Evolutionary conservation across 495 filamentous ascomycete genomes (phyloP).

Genomic region (Cryomyces minteri): DNA sequence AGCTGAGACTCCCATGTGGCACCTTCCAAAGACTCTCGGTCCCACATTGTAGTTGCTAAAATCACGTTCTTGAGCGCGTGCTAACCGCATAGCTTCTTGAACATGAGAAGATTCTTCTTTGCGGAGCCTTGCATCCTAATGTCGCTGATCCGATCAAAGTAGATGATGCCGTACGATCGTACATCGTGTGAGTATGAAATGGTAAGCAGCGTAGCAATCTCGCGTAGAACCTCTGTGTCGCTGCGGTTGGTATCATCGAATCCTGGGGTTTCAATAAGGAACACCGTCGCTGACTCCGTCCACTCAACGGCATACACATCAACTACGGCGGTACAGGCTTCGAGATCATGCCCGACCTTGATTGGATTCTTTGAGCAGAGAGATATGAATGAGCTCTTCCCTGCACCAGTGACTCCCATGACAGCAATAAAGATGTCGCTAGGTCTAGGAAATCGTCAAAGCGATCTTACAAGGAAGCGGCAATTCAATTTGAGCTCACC

Average conservation of each 20-base stretch:
- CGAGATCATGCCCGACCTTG: too few relatives aligned
- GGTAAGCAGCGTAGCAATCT: conserved; percentile 17
- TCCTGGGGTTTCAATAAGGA: conserved; percentile 26
- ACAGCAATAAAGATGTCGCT: too few relatives aligned
- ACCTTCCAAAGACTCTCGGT: conserved; percentile 11
- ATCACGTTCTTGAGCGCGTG: conserved; percentile 1
- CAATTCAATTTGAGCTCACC: too few relatives aligned
- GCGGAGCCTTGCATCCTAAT: conserved; percentile 21
- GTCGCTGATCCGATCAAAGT: conserved; percentile 29
- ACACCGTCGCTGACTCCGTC: too few relatives aligned
- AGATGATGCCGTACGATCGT: conserved; percentile 20
- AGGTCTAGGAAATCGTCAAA: too few relatives aligned
- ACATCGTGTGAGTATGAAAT: conserved; percentile 6
- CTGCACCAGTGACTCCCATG: too few relatives aligned
- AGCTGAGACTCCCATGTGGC: conserved; percentile 21
- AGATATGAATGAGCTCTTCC: too few relatives aligned
- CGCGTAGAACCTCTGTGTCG: conserved; percentile 22
- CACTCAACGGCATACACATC: too few relatives aligned
- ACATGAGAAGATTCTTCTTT: conserved; percentile 23
- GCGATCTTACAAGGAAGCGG: too few relatives aligned
- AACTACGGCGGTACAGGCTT: too few relatives aligned
- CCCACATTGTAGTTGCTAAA: conserved; percentile 3
- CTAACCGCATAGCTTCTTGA: conserved; percentile 25
- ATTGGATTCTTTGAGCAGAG: too few relatives aligned
- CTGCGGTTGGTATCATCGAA: conserved; percentile 22